Evolutionary conservation across 2,329 filamentous ascomycete species (phyloP).

Genomic region (Arthrobotrys conoides): DNA sequence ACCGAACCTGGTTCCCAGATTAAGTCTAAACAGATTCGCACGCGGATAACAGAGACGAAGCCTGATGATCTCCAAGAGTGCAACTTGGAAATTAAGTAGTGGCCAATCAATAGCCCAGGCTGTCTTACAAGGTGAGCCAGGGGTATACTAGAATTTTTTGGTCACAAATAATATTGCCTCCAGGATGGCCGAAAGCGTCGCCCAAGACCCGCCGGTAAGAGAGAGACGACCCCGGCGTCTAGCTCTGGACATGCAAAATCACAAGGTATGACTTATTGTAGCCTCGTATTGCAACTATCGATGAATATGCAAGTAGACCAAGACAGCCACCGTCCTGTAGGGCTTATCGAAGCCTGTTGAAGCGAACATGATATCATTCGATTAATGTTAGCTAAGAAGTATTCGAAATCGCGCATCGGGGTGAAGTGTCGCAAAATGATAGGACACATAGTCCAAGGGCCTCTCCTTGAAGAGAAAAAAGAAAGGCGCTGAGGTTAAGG

Average conservation of each 20-base stretch:
- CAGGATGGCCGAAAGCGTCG: no score
- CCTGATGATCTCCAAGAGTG: not conserved
- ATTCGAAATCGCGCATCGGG: constrained; percentile 33
- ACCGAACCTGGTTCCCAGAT: not conserved
- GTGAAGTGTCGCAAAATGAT: constrained; percentile 33
- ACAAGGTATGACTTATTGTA: no score
- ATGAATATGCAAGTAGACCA: no score
- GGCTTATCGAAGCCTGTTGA: constrained; percentile 3
- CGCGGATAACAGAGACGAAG: constrained; percentile 16
- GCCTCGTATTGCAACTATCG: no score
- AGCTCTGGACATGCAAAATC: no score
- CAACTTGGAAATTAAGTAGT: not conserved
- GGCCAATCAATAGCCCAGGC: not conserved
- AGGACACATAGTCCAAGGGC: constrained; percentile 9
- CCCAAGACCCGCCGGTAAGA: not conserved
- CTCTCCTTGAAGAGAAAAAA: constrained; percentile 5
- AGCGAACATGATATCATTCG: not conserved
- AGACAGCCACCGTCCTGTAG: not conserved
- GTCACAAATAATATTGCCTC: no score
- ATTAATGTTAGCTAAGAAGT: constrained; percentile 32
- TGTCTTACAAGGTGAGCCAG: not conserved
- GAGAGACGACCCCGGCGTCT: no score
- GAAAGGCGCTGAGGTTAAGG: not conserved
- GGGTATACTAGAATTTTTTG: no score
- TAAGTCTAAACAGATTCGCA: constrained; percentile 10